These are phyloP conservation scores for Tephrocybe sp. DNA, from an alignment of 768 basidiomycete species.

Conservation along the genomic window DNA sequence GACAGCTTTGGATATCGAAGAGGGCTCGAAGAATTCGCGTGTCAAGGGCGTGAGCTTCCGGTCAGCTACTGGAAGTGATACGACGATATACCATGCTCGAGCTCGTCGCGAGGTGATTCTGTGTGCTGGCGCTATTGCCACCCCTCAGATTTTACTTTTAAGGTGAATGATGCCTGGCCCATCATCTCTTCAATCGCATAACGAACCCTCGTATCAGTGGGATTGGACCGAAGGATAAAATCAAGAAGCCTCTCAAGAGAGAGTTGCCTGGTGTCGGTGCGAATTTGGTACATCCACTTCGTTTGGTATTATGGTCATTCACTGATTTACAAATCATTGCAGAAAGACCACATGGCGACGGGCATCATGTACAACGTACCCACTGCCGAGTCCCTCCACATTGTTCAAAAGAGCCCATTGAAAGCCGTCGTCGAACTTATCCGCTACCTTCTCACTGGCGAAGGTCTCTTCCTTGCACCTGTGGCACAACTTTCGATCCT, in stretches of 20 bases:
- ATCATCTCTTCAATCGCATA: not conserved
- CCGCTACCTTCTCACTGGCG: constrained; percentile 31
- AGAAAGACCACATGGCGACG: constrained; percentile 41
- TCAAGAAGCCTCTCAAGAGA: constrained; percentile 26
- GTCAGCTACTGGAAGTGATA: not conserved
- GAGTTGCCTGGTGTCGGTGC: constrained; percentile 34
- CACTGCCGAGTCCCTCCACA: constrained; percentile 29
- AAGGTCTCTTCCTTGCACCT: constrained; percentile 27
- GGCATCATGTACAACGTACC: constrained; percentile 31
- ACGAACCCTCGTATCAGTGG: constrained; percentile 28
- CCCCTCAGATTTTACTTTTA: constrained; percentile 41
- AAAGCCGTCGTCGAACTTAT: constrained; percentile 29
- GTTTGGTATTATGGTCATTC: not conserved
- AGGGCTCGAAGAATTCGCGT: not conserved
- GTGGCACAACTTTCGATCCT: constrained; percentile 5
- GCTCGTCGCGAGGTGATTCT: constrained; percentile 25
- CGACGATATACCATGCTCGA: not conserved
- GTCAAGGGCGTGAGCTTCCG: constrained; percentile 5
- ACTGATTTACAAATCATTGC: not conserved
- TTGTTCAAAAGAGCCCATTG: constrained; percentile 24
- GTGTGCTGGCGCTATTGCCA: constrained; percentile 40
- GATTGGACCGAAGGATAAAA: constrained; percentile 37
- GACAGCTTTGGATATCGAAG: constrained; percentile 12
- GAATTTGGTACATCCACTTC: constrained; percentile 23
- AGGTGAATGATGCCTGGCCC: constrained; percentile 16